Base-by-base conservation (phyloP, 805 yeast species). In the Lachancea sp. region DNA sequence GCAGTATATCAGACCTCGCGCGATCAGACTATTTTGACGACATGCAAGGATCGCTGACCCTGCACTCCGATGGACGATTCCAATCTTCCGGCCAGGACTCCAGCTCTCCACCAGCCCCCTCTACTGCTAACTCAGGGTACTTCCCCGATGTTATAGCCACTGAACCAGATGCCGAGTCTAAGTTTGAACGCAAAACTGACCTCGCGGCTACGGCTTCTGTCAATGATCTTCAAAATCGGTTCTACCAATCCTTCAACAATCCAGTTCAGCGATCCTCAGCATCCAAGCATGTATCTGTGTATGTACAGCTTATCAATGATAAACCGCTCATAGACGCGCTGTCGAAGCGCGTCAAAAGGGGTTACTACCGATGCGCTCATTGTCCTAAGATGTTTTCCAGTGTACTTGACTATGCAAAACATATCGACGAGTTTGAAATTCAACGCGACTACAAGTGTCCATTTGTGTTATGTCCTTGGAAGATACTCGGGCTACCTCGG, bases 401-500 rank as follows among this genome's bases (percentile, higher is more conserved):
- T 8, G 49, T 71, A 7, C 55, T 61, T 12, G 63, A 60, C 12
- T 62, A 67, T 33, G 71, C 73, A 0, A 42, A 51, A 11, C 79
- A 74, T 48, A 48, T 74, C 45, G 78, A 74, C 49, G 61, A 61
- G 31, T 57, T 42, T 42, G 52, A 64, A 24, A 56, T 69, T 11
- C 52, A 49, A 9, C 56, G 78, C 33, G 63, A 61, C 11, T 67
- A 56, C 52, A 71, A 70, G 37, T 74, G 78, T 43, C 74, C 73
- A 1, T 63, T 68, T 38, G 48, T 54, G 15, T 59, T 63, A 15
- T 74, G 78, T 49, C 71, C 73, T 2, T 74, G 76, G 71, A 65
- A 67, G 25, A 59, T 71, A 3, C 51, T 74, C 12, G 78, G 78
- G 0, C 52, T 74, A 20, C 72, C 74, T 8, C 64, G 76, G 29